phyloP scores from a whole-genome alignment of 345 rosid species.

The Angophora floribunda region DNA sequence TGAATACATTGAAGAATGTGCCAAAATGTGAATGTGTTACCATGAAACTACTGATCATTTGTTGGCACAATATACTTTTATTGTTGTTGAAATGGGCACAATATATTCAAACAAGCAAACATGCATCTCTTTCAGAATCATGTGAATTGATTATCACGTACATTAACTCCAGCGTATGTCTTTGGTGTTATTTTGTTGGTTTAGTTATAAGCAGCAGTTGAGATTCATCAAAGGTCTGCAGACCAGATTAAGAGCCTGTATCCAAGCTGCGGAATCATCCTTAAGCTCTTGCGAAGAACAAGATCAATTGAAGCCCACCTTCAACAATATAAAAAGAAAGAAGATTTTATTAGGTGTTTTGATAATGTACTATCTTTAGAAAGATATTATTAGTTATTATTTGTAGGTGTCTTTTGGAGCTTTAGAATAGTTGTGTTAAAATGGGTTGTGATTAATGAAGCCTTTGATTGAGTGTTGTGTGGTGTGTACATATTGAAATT shows the following conservation, averaged over 20 bases:
- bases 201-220: not conserved
- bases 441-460: not conserved
- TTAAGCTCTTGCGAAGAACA: not conserved
- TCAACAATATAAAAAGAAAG: not conserved
- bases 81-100: no score
- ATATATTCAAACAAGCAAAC: not conserved
- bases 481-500: not conserved
- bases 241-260: not conserved
- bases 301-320: not conserved
- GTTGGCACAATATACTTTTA: no score
- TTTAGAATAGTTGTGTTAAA: not conserved
- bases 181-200: not conserved
- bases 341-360: not conserved
- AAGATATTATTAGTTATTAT: not conserved
- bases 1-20: constrained; percentile 53
- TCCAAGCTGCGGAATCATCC: not conserved
- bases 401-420: not conserved
- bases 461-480: not conserved
- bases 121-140: not conserved
- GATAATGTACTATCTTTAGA: not conserved
- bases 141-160: not conserved
- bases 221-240: not conserved
- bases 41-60: not conserved
- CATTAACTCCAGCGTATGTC: not conserved
- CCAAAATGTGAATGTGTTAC: not conserved